phyloP scores from a whole-genome alignment of 345 rosid species.

The Populus pruinosa region DNA sequence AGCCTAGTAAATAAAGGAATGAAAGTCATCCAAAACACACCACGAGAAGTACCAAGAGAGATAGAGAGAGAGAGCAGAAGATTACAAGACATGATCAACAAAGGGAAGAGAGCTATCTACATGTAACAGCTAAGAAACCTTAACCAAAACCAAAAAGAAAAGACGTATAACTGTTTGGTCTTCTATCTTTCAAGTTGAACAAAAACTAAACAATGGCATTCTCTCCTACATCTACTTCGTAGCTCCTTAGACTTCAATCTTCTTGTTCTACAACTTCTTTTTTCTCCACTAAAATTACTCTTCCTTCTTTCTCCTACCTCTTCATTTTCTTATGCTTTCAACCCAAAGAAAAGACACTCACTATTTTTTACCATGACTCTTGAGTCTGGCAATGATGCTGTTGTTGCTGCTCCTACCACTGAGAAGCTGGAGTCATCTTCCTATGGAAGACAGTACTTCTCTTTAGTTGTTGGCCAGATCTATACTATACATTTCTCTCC shows the following conservation, averaged over 20 bases:
- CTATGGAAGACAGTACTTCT: slow-evolving; percentile 76
- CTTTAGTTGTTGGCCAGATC: slow-evolving; percentile 92
- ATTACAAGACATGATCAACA: not conserved
- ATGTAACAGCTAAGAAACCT: slow-evolving; percentile 5
- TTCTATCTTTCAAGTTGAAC: not conserved
- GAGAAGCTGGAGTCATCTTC: slow-evolving; percentile 28
- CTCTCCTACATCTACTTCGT: slow-evolving; percentile 7
- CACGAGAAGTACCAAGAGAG: not conserved
- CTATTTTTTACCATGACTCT: too few relatives aligned
- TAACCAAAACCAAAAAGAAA: not conserved
- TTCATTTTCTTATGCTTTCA: slow-evolving; percentile 4
- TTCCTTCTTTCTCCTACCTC: slow-evolving; percentile 11
- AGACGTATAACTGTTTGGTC: too few relatives aligned
- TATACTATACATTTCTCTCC: slow-evolving; percentile 1
- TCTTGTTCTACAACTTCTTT: not conserved
- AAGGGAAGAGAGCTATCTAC: not conserved
- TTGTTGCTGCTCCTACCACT: slow-evolving; percentile 5
- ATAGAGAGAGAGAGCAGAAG: not conserved
- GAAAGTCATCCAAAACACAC: not conserved
- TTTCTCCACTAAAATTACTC: slow-evolving; percentile 23
- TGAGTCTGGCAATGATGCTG: slow-evolving; percentile 55
- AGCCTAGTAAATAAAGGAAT: not conserved
- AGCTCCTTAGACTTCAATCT: slow-evolving; percentile 14
- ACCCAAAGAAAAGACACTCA: slow-evolving; percentile 4
- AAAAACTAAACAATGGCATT: not conserved